Conservation (phyloP, 2,329 filamentous ascomycete genomes). For the Claviceps pusilla region DNA sequence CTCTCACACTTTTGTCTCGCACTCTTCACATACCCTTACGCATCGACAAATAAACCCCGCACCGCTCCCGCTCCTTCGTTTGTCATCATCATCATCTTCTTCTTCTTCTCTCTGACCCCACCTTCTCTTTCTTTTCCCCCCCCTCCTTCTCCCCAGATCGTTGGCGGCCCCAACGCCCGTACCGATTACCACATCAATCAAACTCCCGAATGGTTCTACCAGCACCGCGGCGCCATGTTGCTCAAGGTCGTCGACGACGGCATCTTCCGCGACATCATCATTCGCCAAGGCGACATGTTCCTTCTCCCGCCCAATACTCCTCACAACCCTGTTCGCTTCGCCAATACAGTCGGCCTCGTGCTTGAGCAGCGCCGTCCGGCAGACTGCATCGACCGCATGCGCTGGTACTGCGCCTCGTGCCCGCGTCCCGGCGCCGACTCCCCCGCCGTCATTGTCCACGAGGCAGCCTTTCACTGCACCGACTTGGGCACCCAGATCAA, state of each 20-base stretch:
- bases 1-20: background rate
- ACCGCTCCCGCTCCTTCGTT: background rate
- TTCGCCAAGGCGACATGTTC: conserved; percentile 88
- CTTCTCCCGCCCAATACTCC: conserved; percentile 86
- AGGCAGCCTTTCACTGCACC: conserved; percentile 74
- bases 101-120: too few relatives aligned
- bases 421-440: conserved; percentile 10
- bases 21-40: background rate
- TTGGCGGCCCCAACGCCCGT: conserved; percentile 87
- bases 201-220: conserved; percentile 96
- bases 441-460: conserved; percentile 52
- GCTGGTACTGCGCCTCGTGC: conserved; percentile 78
- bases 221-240: conserved; percentile 83
- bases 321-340: conserved; percentile 88
- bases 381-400: conserved; percentile 58
- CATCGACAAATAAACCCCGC: background rate
- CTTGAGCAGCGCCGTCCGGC: conserved; percentile 69
- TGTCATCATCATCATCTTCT: background rate
- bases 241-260: conserved; percentile 70
- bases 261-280: conserved; percentile 68
- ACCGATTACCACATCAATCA: conserved; percentile 98
- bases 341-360: conserved; percentile 84
- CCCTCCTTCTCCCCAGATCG: conserved; percentile 41
- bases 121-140: background rate
- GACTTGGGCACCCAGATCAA: conserved; percentile 93